phyloP scores from a whole-genome alignment of 768 basidiomycete species.

The Naganishia onofrii region DNA sequence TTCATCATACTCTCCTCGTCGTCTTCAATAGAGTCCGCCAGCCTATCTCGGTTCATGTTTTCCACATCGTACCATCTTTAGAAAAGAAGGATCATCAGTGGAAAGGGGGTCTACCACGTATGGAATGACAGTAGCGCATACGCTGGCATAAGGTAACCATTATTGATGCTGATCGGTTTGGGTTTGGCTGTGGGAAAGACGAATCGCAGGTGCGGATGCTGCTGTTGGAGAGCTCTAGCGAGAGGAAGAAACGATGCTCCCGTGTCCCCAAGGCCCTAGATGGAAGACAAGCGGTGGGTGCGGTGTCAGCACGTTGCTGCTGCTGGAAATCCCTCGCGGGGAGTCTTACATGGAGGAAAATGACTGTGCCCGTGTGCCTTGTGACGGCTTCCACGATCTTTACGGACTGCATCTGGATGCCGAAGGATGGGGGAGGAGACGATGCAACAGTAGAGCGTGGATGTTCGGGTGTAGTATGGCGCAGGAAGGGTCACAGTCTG shows the following conservation, averaged over 20 bases:
- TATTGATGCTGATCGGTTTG: conserved; percentile 71
- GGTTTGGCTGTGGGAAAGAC: conserved; percentile 73
- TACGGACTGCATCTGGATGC: conserved; percentile 27
- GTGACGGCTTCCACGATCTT: conserved; percentile 39
- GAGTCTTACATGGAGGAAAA: conserved; percentile 78
- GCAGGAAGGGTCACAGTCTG: neutral
- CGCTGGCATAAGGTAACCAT: conserved; percentile 53
- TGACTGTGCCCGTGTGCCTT: conserved; percentile 78
- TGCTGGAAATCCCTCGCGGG: neutral
- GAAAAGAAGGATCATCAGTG: neutral
- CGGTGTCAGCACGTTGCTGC: neutral
- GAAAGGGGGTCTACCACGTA: no score
- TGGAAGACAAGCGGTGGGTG: conserved; percentile 37
- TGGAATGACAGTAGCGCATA: conserved; percentile 46
- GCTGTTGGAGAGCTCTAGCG: conserved; percentile 8
- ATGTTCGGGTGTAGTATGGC: neutral
- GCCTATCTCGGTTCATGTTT: conserved; percentile 26
- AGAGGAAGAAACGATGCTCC: conserved; percentile 53
- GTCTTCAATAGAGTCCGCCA: conserved; percentile 54
- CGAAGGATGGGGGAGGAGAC: neutral
- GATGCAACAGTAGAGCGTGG: no score
- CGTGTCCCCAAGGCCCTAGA: conserved; percentile 26
- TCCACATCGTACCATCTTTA: conserved; percentile 1
- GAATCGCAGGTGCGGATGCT: conserved; percentile 73
- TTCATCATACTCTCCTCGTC: conserved; percentile 74